Percentiles rank a stretch among this genome's conserved stretches.
These are phyloP conservation scores for Claviceps paspali DNA, from an alignment of 2,329 filamentous ascomycete genomes.

Conservation along the genomic window DNA sequence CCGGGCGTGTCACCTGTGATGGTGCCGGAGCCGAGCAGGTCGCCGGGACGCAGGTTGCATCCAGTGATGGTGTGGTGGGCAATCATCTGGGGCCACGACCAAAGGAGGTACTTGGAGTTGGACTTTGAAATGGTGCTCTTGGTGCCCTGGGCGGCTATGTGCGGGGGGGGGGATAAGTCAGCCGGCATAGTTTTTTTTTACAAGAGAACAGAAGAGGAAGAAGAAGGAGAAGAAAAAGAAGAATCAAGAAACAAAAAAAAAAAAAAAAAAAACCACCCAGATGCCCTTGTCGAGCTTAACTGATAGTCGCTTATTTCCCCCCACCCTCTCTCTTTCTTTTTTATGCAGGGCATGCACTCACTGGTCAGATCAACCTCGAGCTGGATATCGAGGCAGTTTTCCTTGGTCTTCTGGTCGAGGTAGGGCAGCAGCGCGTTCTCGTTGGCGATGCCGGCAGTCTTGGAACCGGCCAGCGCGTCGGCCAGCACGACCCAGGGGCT, in stretches of 20 bases:
- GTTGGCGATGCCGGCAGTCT: constrained; percentile 15
- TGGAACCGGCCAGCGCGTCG: constrained; percentile 32
- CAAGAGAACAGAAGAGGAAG: no score
- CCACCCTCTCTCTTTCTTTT: no score
- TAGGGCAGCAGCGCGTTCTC: constrained; percentile 21
- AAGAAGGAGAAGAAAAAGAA: background rate
- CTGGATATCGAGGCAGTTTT: constrained; percentile 21
- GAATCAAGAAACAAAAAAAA: background rate
- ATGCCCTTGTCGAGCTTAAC: no score
- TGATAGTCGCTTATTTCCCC: no score
- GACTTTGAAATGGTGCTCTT: constrained; percentile 19
- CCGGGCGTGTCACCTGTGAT: constrained; percentile 51
- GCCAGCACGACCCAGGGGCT: constrained; percentile 47
- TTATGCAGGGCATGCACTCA: constrained; percentile 16
- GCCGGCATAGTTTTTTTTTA: no score
- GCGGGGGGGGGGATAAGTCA: no score
- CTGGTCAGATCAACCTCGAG: constrained; percentile 24
- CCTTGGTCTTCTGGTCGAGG: constrained; percentile 38
- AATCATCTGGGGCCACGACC: constrained; percentile 74
- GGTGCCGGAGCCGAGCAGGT: constrained; percentile 64
- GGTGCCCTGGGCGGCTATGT: constrained; percentile 16
- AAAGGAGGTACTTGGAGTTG: constrained; percentile 40
- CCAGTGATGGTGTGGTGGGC: constrained; percentile 67
- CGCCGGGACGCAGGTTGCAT: constrained; percentile 58
- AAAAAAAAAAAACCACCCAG: no score